Base-by-base conservation (phyloP, 306 rosid genomes). In the Acmispon strigosus region DNA sequence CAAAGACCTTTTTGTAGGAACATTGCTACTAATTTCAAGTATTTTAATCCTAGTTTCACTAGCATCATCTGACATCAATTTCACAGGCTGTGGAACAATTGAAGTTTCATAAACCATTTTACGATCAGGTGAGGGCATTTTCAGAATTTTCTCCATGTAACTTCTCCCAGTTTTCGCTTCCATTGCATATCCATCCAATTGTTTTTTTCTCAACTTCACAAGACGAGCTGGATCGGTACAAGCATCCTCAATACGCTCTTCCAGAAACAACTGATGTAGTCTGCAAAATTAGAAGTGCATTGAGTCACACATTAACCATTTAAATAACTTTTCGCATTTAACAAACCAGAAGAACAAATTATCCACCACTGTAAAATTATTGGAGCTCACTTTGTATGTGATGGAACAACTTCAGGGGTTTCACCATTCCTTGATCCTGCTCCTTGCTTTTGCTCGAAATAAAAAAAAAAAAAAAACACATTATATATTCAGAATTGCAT, bases 331-430 rank as follows among this genome's bases (percentile, higher is more conserved):
- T 54, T 41, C 65, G 58, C 72, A 76, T 48, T 76, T 18, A 16
- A 42, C 19, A 74, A 39, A 39, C 43, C 43, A 39, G 43, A 39
- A 39, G 43, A 39, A 39, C 11, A 39, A 39, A 39, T 39, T 39
- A 39, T 39, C 76, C 43, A 39, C 11, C 11, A 39, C 12, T 8
- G 12, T 39, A 39, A 39, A 39, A 39, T 59, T 47, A 79, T 18
- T 47, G 84, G 69, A 36, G 67, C 94, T 84, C 80, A 95, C 99
- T 91, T 91, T 70, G 90, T 69, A 87, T 87, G 99, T 36, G 97
- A 81, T 15, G 89, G 44, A 12, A 81, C 79, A 69, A 74, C 73
- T 54, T 88, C 91, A 64, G 88, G 86, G 36, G 86, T 82, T 77
- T 82, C 93, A 69, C 88, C 92, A 67, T 85, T 90, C 89, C 86